Base-by-base conservation (phyloP, 129 eudicot species). In the Solidago caesia region DNA sequence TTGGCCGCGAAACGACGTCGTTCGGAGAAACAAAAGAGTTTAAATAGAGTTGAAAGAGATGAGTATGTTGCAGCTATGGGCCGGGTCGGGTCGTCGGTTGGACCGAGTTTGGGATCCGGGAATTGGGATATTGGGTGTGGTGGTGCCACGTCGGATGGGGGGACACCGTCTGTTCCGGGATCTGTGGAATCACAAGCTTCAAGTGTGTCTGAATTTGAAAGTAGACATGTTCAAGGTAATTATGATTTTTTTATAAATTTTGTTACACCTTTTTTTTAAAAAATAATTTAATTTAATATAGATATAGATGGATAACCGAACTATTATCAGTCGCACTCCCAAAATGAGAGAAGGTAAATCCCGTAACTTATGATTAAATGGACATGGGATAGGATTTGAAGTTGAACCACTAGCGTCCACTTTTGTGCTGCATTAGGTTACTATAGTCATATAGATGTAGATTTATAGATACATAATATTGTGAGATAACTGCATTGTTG, bases 1-100 rank as follows among this genome's bases (percentile, higher is more conserved):
- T 80, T 90, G 85, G 98, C 87, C 81, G 98, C 97, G n/a, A 93
- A 88, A 80, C 73, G 96, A 64, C 86, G 94, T 68, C 83, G 98
- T 73, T 81, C 85, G 46, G 97, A 88, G 83, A 93, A 90, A 67
- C 92, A 86, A 68, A 86, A 83, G 90, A 81, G 5, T 74, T 46
- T 81, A 76, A 82, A 46, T 41, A 86, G 57, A 27, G 81, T 76
- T 57, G 91, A 85, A 46, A 82, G 81, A 77, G 96, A 87, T 42
- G 83, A 87, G 70, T 72, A 70, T 41, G 82, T 82, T 14, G 79
- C 77, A 4, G 87, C 82, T 0, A 56, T 80, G 71, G 84, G 79
- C 15, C 86, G 76, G 83, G 64, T 80, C 48, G 84, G 87, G 48
- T 83, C 88, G 6, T 73, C 91, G 2, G 68, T 74, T 7, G 80